Base-by-base conservation (phyloP, 306 rosid species). In the Senna siamea region DNA sequence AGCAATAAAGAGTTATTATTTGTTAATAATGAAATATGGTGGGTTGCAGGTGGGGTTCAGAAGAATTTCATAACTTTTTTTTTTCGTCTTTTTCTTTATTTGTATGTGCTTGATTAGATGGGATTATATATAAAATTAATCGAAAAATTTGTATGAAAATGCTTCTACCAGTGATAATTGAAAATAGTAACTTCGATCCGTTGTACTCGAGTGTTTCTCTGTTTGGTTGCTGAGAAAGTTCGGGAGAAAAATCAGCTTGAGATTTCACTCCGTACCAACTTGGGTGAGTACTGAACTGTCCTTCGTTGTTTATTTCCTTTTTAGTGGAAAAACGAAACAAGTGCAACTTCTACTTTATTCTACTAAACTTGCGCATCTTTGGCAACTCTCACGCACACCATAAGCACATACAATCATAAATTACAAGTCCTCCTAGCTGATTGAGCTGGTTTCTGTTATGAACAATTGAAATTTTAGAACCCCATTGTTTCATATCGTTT, bases 211-310 rank as follows among this genome's bases (percentile, higher is more conserved):
- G 58, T 10, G 67, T 17, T 69, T 47, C 72, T 63, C 15, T 48
- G 79, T 59, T 75, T 83, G 66, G 76, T 37, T 13, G 56, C 69
- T 2, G 40, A 69, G 76, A 55, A 47, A 71, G 20, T 23, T 12
- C 46, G 14, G 11, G 47, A 41, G 20, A 64, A 60, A 9, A 62
- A 4, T 2, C n/a, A 13, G 17, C 54, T 69, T 32, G 35, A 59
- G 50, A 22, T 48, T 7, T 28, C 32, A 14, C 17, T 47, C 80
- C 65, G 62, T 22, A 73, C 37, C 17, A 19, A 40, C 52, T 51
- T 48, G 61, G 92, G 86, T 83, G 50, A 65, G 84, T 63, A 2
- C 23, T 32, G 41, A n/a, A 55, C 70, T 56, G 52, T 35, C 41
- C 17, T 20, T 2, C 14, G 62, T 20, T 53, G 15, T 69, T 50